Percentiles rank a stretch among this genome's conserved stretches.
Conservation (phyloP, 441 rosid genomes). For the Populus hybrid region DNA sequence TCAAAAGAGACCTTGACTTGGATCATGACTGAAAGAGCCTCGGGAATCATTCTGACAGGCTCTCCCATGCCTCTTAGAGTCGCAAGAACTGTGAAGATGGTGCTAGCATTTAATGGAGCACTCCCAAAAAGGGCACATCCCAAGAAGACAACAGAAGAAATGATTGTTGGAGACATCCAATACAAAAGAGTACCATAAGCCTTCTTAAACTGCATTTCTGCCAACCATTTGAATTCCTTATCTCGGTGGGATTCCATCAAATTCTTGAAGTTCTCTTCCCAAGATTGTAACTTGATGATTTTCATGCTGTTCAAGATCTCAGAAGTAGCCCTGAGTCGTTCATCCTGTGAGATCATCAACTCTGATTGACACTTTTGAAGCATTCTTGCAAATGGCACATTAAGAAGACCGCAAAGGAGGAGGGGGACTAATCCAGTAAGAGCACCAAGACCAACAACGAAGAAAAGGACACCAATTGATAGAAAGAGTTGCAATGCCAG, state of each 20-base stretch:
- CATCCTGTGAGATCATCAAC: constrained; percentile 79
- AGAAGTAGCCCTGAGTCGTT: constrained; percentile 66
- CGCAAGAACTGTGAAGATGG: constrained; percentile 84
- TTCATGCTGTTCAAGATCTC: constrained; percentile 86
- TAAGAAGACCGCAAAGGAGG: constrained; percentile 56
- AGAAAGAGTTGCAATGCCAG: constrained; percentile 61
- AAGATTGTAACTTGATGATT: constrained; percentile 84
- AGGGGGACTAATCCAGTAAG: constrained; percentile 69
- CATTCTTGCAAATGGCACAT: constrained; percentile 72
- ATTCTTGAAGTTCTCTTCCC: constrained; percentile 82
- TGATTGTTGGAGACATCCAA: constrained; percentile 77
- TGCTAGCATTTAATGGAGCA: constrained; percentile 74
- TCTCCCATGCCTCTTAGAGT: constrained; percentile 65
- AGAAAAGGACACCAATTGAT: constrained; percentile 52
- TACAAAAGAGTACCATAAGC: constrained; percentile 49
- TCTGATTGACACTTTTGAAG: constrained; percentile 66
- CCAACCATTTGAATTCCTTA: constrained; percentile 74
- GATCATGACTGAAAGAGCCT: constrained; percentile 69
- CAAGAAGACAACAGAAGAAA: constrained; percentile 66
- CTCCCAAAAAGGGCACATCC: constrained; percentile 63
- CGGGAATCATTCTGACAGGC: constrained; percentile 81
- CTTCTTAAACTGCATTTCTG: constrained; percentile 53
- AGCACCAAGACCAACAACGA: constrained; percentile 74
- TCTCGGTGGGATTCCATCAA: constrained; percentile 55
- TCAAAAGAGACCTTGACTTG: constrained; percentile 78